phyloP scores from a whole-genome alignment of 2,329 filamentous ascomycete genomes.

The Aspergillus fructus region DNA sequence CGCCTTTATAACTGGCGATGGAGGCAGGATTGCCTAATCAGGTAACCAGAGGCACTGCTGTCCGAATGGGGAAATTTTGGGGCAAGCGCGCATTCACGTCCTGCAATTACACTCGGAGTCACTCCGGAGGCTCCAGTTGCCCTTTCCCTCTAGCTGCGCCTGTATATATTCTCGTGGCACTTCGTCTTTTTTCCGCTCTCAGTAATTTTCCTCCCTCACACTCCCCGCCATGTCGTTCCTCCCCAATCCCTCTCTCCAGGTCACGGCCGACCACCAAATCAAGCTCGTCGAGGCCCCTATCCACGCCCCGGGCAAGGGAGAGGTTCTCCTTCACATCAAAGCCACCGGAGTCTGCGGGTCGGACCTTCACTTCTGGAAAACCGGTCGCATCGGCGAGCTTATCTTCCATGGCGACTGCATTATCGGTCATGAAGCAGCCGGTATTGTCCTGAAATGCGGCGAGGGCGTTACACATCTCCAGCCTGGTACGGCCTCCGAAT shows the following conservation, averaged over 20 bases:
- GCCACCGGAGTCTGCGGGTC: slow-evolving; percentile 67
- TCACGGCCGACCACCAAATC: slow-evolving; percentile 60
- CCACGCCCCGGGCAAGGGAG: slow-evolving; percentile 52
- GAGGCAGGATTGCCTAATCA: slow-evolving; percentile 12
- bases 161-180: neutral
- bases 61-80: slow-evolving; percentile 9
- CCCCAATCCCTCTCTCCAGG: slow-evolving; percentile 58
- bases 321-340: slow-evolving; percentile 62
- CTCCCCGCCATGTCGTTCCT: slow-evolving; percentile 8
- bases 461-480: slow-evolving; percentile 54
- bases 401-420: slow-evolving; percentile 64
- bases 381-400: slow-evolving; percentile 62
- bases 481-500: slow-evolving; percentile 32
- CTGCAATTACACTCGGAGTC: neutral
- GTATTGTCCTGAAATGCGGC: slow-evolving; percentile 58
- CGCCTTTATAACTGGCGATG: slow-evolving; percentile 2
- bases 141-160: neutral
- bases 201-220: neutral
- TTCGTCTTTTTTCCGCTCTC: slow-evolving; percentile 1
- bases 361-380: slow-evolving; percentile 69
- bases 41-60: slow-evolving; percentile 17
- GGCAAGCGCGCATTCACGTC: no score
- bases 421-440: slow-evolving; percentile 65
- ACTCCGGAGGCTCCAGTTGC: slow-evolving; percentile 4
- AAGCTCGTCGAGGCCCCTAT: slow-evolving; percentile 60